Evolutionary conservation across 2,329 filamentous ascomycete genomes (phyloP), one percentile per base, ranked within the genome.

Genomic region (Dactylonectria macrodidyma): DNA sequence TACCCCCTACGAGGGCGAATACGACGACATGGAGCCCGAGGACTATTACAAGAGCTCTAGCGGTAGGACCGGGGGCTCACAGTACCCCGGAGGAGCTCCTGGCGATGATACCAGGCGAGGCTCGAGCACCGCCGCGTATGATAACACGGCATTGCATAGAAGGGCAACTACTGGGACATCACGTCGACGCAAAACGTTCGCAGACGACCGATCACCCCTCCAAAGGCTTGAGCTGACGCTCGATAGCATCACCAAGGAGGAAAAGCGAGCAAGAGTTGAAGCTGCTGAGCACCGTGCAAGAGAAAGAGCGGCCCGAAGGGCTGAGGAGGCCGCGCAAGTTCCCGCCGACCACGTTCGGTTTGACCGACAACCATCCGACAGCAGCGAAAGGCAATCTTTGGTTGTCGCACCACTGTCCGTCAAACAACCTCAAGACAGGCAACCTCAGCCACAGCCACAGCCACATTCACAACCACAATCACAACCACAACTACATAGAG

Each of bases 221-320:
- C 95, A 99, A 81, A 96, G 92, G 84, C 89, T 99, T 73, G 95
- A 99, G 84, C 90, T 93, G 77, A 96, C 94, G 76, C 88, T 98
- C 77, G 93, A 92, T 80, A 95, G 93, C 82, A 95, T 98, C 81
- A 97, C 93, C 80, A 98, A 98, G 80, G 95, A 98, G 82, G 95
- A 98, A 81, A 97, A 97, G 81, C 89, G 95, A 71, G 94, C 95
- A 9, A 89, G 94, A 54, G 90, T 95, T 5, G 89, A 95, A 78
- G 93, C 95, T 75, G 94, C 94, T 6, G 95, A 98, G 79, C 87
- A 90, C 73, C 88, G 89, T 50, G 88, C 91, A 19, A 89, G 91
- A 73, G 91, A 95, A 76, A 86, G 85, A 73, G 85, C 84, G 12
- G 86, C 86, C 44, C 79, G 82, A 26, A 78, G 76, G 72, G 73